These are phyloP conservation scores for Lepidium sativum DNA, from an alignment of 345 rosid genomes.

Conservation along the genomic window DNA sequence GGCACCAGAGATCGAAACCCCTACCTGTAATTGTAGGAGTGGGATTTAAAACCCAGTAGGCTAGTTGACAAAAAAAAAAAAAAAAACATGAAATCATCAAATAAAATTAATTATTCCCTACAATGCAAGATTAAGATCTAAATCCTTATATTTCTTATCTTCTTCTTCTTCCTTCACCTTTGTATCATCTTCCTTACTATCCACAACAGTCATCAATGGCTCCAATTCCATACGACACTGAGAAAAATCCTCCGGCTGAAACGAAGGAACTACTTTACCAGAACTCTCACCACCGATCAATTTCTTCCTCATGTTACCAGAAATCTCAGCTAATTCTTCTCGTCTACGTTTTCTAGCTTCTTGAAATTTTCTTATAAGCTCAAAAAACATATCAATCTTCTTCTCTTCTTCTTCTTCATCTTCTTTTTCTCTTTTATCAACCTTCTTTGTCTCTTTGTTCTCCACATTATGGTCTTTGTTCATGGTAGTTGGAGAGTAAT, in stretches of 20 bases:
- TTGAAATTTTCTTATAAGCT: slow-evolving; percentile 20
- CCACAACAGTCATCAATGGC: slow-evolving; percentile 9
- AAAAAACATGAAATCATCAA: background rate
- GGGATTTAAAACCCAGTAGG: too few species aligned
- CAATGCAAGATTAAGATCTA: slow-evolving; percentile 27
- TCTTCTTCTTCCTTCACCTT: slow-evolving; percentile 7
- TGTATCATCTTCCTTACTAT: background rate
- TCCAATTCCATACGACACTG: slow-evolving; percentile 1
- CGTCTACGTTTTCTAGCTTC: slow-evolving; percentile 23
- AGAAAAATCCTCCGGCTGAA: slow-evolving; percentile 24
- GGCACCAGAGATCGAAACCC: too few species aligned
- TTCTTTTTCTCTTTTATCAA: background rate
- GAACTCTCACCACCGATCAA: slow-evolving; percentile 10
- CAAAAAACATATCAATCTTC: slow-evolving; percentile 25
- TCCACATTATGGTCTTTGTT: slow-evolving; percentile 13
- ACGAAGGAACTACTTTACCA: slow-evolving; percentile 14
- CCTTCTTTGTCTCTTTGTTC: slow-evolving; percentile 1
- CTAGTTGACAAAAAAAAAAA: too few species aligned
- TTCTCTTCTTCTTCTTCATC: slow-evolving; percentile 24
- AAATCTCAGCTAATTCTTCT: background rate
- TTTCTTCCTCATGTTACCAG: background rate
- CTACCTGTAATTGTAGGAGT: too few species aligned
- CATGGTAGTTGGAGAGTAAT: background rate
- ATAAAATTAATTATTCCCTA: background rate
- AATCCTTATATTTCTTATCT: slow-evolving; percentile 8